Percentiles rank a stretch among this genome's conserved stretches.
phyloP scores from a whole-genome alignment of 2,329 filamentous ascomycete genomes.

The Penicillium hordei region DNA sequence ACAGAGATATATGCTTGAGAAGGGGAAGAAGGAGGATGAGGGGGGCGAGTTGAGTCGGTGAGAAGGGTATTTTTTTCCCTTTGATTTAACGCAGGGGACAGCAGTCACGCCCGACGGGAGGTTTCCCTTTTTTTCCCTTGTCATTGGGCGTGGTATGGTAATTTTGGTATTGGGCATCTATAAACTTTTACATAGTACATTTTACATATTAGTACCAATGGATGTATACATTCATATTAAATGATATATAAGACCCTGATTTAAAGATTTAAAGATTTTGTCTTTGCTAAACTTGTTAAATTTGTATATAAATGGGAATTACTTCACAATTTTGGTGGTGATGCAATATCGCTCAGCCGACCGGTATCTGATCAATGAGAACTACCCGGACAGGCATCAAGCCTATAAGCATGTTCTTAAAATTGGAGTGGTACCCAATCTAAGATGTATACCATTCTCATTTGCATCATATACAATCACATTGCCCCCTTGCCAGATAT shows the following conservation, averaged over 20 bases:
- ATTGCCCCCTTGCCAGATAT: neutral
- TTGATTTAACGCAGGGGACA: conserved; percentile 6
- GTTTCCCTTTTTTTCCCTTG: neutral
- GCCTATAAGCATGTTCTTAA: neutral
- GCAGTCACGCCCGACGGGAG: conserved; percentile 1
- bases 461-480: neutral
- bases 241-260: neutral
- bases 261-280: neutral
- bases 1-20: neutral
- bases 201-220: too few relatives aligned
- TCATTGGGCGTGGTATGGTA: conserved; percentile 10
- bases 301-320: neutral
- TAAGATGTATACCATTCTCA: neutral
- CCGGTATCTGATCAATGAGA: neutral
- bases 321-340: neutral
- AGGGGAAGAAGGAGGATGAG: conserved; percentile 17
- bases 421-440: neutral
- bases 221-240: too few relatives aligned
- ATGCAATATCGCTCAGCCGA: neutral
- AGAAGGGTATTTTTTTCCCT: conserved; percentile 22
- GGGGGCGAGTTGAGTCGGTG: conserved; percentile 25
- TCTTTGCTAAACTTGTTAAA: neutral
- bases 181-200: neutral
- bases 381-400: neutral
- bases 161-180: conserved; percentile 18